A percentile compares a stretch with the other conserved stretches of the same genome.
Conservation (phyloP, 2,329 filamentous ascomycete species). For the Graphium sp. region DNA sequence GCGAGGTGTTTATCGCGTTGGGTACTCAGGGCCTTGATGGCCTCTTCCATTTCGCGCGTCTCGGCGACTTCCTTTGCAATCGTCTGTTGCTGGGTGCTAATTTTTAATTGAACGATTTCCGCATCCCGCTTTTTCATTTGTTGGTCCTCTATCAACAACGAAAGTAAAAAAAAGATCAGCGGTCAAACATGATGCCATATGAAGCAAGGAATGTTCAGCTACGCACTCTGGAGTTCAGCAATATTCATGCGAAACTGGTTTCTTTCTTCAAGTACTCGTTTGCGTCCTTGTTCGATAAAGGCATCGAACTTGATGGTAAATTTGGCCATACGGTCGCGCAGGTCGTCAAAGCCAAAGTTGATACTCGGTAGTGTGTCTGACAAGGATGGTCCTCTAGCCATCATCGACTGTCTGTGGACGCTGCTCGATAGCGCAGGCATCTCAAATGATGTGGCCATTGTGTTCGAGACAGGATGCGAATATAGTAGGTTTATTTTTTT, state of each 20-base stretch:
- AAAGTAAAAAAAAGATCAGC: not conserved
- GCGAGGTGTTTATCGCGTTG: constrained; percentile 45
- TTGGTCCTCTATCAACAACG: constrained; percentile 54
- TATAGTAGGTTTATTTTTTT: too few species aligned
- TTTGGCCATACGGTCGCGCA: constrained; percentile 86
- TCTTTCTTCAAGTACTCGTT: constrained; percentile 78
- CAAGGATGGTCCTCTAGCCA: constrained; percentile 45
- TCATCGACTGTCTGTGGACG: constrained; percentile 37
- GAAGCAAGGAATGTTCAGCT: not conserved
- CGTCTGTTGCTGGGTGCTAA: constrained; percentile 52
- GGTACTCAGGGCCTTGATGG: constrained; percentile 38
- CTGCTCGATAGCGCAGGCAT: constrained; percentile 52
- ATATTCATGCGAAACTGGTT: constrained; percentile 88
- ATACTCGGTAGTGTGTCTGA: constrained; percentile 71
- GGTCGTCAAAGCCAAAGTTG: constrained; percentile 90
- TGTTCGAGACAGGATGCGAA: constrained; percentile 1
- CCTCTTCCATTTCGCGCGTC: constrained; percentile 54
- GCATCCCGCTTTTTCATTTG: constrained; percentile 79
- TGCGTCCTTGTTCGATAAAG: constrained; percentile 83
- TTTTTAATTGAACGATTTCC: constrained; percentile 61
- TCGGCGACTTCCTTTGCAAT: constrained; percentile 65
- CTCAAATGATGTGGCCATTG: constrained; percentile 48
- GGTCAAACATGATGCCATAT: not conserved
- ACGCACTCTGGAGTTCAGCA: constrained; percentile 71
- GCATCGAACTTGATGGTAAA: constrained; percentile 84